Conservation (phyloP, 352 stramenopile genomes). For the Pythium myriotylum region DNA sequence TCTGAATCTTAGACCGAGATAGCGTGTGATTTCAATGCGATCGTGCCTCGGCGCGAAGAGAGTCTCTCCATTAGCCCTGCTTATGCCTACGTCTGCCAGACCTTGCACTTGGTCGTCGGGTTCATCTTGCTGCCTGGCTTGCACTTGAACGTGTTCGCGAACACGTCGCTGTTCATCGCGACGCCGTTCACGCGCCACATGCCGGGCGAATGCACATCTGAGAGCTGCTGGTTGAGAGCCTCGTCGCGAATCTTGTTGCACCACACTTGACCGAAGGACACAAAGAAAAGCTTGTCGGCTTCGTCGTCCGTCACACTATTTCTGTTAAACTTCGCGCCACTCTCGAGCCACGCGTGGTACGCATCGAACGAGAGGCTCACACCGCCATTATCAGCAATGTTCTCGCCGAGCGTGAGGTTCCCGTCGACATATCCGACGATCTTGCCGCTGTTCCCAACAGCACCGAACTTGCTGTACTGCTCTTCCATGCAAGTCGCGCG, state of each 20-base stretch:
- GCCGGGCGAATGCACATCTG: conserved; percentile 43
- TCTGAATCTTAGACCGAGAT: too few relatives aligned
- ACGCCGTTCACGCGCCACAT: conserved; percentile 26
- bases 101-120: conserved; percentile 21
- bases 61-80: too few relatives aligned
- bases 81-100: conserved; percentile 23
- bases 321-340: too few relatives aligned
- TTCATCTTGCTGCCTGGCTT: conserved; percentile 16
- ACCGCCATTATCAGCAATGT: conserved; percentile 79
- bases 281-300: conserved; percentile 52
- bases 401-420: conserved; percentile 63
- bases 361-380: conserved; percentile 56
- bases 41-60: too few relatives aligned
- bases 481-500: conserved; percentile 56
- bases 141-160: conserved; percentile 16
- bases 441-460: conserved; percentile 33
- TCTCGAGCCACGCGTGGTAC: conserved; percentile 38
- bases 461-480: conserved; percentile 41
- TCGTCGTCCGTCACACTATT: conserved; percentile 8
- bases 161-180: conserved; percentile 20
- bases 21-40: too few relatives aligned
- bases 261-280: conserved; percentile 62
- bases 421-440: conserved; percentile 56
- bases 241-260: conserved; percentile 54
- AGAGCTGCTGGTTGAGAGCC: conserved; percentile 35